These are phyloP conservation scores for Penicillium psychrofluorescens DNA, from an alignment of 495 filamentous ascomycete genomes.

Conservation along the genomic window DNA sequence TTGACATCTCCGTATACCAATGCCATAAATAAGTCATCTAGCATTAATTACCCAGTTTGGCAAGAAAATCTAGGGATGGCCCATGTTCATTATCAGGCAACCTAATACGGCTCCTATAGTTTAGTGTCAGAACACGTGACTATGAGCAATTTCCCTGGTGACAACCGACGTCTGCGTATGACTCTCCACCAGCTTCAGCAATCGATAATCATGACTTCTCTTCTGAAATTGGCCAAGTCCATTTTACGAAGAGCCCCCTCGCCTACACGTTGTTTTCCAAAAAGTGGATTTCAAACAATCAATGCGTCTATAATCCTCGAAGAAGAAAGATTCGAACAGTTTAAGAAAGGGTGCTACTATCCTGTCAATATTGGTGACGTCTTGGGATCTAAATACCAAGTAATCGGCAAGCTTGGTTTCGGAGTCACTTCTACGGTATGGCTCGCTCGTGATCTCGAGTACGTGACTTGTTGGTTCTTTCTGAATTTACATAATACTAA, in stretches of 20 bases:
- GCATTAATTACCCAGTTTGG: too few species aligned
- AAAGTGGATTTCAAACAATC: slow-evolving; percentile 13
- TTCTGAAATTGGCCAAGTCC: too few species aligned
- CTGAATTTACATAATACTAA: slow-evolving; percentile 3
- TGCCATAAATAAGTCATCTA: too few species aligned
- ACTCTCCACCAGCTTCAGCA: too few species aligned
- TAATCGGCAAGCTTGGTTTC: slow-evolving; percentile 50
- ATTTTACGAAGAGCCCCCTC: slow-evolving; percentile 5
- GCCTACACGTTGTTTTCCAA: slow-evolving; percentile 13
- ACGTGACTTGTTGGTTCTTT: slow-evolving; percentile 14
- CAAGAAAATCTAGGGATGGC: too few species aligned
- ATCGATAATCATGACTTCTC: too few species aligned
- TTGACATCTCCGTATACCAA: background rate
- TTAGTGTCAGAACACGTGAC: too few species aligned
- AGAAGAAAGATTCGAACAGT: slow-evolving; percentile 40
- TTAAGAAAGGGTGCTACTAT: slow-evolving; percentile 38
- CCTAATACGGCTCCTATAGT: too few species aligned
- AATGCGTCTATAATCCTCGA: slow-evolving; percentile 23
- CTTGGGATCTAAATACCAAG: slow-evolving; percentile 40
- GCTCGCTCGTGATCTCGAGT: slow-evolving; percentile 46
- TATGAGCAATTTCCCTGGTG: too few species aligned
- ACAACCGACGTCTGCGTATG: too few species aligned
- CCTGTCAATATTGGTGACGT: slow-evolving; percentile 46
- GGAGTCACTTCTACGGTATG: slow-evolving; percentile 48
- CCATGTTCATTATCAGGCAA: background rate